Conservation (phyloP, 257 asterid genomes). For the Striga asiatica region DNA sequence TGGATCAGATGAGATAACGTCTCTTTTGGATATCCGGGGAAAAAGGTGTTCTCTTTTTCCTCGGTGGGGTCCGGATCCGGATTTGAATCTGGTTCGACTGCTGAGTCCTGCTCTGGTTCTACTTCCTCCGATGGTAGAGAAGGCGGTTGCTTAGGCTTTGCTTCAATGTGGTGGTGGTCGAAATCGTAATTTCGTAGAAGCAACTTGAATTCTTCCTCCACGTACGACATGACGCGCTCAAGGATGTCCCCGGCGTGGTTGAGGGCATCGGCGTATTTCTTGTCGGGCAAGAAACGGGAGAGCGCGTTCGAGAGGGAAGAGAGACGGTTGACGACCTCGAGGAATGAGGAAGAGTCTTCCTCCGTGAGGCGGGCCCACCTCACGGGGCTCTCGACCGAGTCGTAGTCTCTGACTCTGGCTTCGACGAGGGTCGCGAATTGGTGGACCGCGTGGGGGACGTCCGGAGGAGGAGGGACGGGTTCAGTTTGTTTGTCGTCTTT, state of each 20-base stretch:
- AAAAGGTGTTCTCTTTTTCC: slow-evolving; percentile 16
- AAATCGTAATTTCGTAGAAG: slow-evolving; percentile 40
- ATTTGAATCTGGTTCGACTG: slow-evolving; percentile 5
- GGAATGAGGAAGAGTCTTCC: slow-evolving; percentile 41
- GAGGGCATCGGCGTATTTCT: slow-evolving; percentile 43
- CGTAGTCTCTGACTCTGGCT: slow-evolving; percentile 46
- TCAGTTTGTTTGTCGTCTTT: slow-evolving; percentile 1
- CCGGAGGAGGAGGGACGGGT: slow-evolving; percentile 22
- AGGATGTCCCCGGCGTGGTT: slow-evolving; percentile 49
- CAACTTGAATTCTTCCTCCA: slow-evolving; percentile 66
- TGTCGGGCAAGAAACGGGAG: slow-evolving; percentile 29
- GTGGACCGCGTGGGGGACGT: slow-evolving; percentile 49
- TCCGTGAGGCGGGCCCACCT: slow-evolving; percentile 39
- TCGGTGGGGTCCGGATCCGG: slow-evolving; percentile 12
- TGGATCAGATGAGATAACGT: slow-evolving; percentile 18
- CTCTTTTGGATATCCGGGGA: slow-evolving; percentile 45
- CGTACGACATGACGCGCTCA: slow-evolving; percentile 56
- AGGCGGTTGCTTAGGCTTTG: slow-evolving; percentile 14
- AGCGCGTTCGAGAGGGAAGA: slow-evolving; percentile 30
- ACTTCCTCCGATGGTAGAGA: not conserved
- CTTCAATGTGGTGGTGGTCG: slow-evolving; percentile 13
- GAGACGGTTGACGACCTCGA: slow-evolving; percentile 30
- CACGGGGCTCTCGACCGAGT: slow-evolving; percentile 26
- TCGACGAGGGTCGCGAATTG: slow-evolving; percentile 60
- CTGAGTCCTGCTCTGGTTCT: slow-evolving; percentile 20